A percentile compares a stretch with the other conserved stretches of the same genome.
These are phyloP conservation scores for Heliamphora pulchella DNA, from an alignment of 179 eudicot species.

Conservation along the genomic window DNA sequence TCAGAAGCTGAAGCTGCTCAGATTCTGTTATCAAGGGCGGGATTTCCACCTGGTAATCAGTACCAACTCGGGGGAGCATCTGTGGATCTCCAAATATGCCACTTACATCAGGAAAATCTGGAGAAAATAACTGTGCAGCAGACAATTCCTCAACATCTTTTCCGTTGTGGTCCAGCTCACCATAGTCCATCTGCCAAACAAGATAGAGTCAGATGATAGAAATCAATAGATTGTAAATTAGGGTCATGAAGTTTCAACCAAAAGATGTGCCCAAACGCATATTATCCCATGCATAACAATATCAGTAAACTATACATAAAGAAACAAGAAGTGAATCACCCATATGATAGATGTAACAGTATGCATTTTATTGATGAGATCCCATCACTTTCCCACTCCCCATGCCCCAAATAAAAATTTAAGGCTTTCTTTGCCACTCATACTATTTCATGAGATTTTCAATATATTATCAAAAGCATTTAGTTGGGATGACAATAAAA, in stretches of 20 bases:
- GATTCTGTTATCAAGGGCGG: constrained; percentile 32
- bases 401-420: too few species aligned
- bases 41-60: constrained; percentile 52
- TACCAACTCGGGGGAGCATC: constrained; percentile 49
- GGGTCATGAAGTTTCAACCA: background rate
- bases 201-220: background rate
- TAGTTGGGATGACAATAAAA: background rate
- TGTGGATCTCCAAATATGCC: constrained; percentile 41
- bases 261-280: too few species aligned
- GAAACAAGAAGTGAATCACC: background rate
- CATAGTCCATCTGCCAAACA: constrained; percentile 46
- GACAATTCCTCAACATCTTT: constrained; percentile 30
- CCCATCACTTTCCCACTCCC: too few species aligned
- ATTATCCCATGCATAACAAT: background rate
- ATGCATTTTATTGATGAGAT: too few species aligned
- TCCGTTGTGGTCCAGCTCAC: constrained; percentile 32
- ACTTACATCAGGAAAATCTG: constrained; percentile 29
- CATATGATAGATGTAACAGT: too few species aligned
- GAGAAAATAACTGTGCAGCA: constrained; percentile 28
- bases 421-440: background rate
- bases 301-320: background rate
- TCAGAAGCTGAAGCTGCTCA: constrained; percentile 26
- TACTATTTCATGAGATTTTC: background rate
- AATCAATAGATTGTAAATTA: background rate
- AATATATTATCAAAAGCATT: background rate